phyloP scores from a whole-genome alignment of 2,329 filamentous ascomycete genomes.

The Botrytis paeoniae region DNA sequence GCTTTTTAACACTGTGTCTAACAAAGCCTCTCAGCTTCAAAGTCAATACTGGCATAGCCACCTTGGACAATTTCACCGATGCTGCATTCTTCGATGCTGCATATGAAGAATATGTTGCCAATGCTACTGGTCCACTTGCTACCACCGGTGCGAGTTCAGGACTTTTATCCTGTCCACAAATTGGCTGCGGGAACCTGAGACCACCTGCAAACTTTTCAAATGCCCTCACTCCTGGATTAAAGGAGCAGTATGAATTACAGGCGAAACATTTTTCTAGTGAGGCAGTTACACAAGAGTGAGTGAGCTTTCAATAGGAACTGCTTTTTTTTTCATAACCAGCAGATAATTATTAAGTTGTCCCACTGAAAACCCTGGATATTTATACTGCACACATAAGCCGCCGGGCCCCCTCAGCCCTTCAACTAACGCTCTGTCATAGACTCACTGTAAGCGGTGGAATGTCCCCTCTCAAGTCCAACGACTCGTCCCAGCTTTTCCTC shows the following conservation, averaged over 20 bases:
- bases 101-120: conserved; percentile 1
- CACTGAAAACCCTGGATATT: neutral
- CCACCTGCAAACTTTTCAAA: neutral
- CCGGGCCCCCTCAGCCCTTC: neutral
- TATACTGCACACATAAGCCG: neutral
- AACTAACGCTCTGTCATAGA: neutral
- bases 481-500: neutral
- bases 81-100: conserved; percentile 6
- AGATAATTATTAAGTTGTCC: neutral
- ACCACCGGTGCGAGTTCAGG: neutral
- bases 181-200: neutral
- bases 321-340: neutral
- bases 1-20: neutral
- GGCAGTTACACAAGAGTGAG: neutral
- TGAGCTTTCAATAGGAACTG: neutral
- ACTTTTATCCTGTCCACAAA: conserved; percentile 3
- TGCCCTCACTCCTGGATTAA: neutral
- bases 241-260: conserved; percentile 4
- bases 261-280: neutral
- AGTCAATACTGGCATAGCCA: neutral
- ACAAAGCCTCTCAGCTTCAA: neutral
- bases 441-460: neutral
- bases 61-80: neutral
- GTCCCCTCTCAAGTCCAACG: neutral
- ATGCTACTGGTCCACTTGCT: conserved; percentile 1